These are phyloP conservation scores for Protea cynaroides DNA, from an alignment of 164 flowering plant species.

Conservation along the genomic window DNA sequence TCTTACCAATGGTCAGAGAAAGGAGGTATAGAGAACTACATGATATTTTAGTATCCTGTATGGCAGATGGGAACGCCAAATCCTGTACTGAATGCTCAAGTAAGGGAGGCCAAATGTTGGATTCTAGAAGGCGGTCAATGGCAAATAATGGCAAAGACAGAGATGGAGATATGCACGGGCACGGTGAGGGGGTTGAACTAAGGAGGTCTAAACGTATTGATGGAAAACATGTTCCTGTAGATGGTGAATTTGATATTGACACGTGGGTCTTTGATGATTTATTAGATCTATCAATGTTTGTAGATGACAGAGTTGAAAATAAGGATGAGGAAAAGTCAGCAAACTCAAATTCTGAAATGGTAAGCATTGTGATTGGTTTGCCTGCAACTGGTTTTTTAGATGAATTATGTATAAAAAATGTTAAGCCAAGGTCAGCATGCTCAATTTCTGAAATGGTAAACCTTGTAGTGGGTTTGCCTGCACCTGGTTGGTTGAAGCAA, in stretches of 20 bases:
- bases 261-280: constrained; percentile 1
- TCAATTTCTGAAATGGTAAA: too few species aligned
- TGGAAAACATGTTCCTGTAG: constrained; percentile 11
- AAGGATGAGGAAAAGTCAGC: background rate
- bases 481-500: background rate
- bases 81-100: constrained; percentile 6
- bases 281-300: background rate
- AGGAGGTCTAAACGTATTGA: constrained; percentile 12
- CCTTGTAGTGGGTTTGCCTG: too few species aligned
- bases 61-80: constrained; percentile 8
- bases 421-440: too few species aligned
- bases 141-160: background rate
- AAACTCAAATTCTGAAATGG: background rate
- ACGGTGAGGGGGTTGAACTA: background rate
- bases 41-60: background rate
- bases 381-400: background rate
- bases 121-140: background rate
- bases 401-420: too few species aligned
- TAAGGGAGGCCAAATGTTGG: constrained; percentile 2
- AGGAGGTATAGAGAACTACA: constrained; percentile 1
- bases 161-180: background rate
- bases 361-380: background rate
- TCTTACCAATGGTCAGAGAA: constrained; percentile 5
- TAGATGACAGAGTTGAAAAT: background rate
- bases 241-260: background rate